Evolutionary conservation across 192 early-diverging fungal species (phyloP), one percentile per base, ranked within the genome.

Genomic region (Umbelopsis vinacea): DNA sequence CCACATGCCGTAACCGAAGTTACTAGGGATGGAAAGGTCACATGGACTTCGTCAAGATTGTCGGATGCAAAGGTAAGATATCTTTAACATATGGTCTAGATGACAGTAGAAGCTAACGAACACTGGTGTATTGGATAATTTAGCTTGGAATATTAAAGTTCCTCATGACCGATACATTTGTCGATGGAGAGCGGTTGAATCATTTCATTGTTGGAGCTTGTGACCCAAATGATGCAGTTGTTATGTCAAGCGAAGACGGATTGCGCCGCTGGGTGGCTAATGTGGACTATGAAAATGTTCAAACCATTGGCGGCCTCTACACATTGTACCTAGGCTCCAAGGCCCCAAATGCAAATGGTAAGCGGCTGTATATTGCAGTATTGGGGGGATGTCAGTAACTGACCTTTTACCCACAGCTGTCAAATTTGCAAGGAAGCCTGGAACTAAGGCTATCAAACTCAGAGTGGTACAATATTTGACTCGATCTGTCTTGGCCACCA

Each of bases 241-340:
- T 90, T 0, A 80, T 83, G 15, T 87, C 89, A 8, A 91, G 92
- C 37, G 94, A 98, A 68, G 93, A 95, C 73, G 92, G 90, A 15
- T 33, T 95, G 33, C 91, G 82, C 81, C 89, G 52, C 77, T 91
- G 79, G 79, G 68, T 76, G 50, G 81, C 81, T 6, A 88, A 89
- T 38, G 87, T 91, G 4, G 84, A 95, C 75, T 78, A 90, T 38
- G 95, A 98, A 46, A 83, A 92, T 40, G 7, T 47, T 63, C 21
- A 66, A 52, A 68, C 80, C 78, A 57, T 80, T 1, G 66, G 84
- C 71, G 71, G 71, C 66, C 60, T 76, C 74, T 52, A 79, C 71
- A 35, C 79, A 55, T 52, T 76, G 76, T 67, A 83, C 68, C 46
- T 79, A 15, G 79, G 79, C 0, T 67, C 79, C 50, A 71, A 60